Evolutionary conservation across 331 rosid genomes (phyloP).

Genomic region (Malus hybrid): DNA sequence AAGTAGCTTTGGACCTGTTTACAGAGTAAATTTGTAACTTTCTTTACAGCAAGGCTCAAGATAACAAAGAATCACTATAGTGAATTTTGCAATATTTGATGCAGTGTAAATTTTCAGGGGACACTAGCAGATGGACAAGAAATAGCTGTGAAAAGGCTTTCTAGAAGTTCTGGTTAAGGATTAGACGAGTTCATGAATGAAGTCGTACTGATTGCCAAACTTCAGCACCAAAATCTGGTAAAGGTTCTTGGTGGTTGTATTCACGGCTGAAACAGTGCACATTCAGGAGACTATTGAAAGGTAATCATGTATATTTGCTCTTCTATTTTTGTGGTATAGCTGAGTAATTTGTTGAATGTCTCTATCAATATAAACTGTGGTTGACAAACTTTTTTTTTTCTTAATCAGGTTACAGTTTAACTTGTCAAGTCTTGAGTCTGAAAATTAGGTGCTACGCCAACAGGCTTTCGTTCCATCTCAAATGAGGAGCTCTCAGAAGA

Average conservation of each 20-base stretch:
- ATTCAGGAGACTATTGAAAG: conserved; percentile 77
- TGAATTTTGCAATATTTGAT: background rate
- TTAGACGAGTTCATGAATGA: conserved; percentile 19
- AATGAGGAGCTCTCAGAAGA: conserved; percentile 75
- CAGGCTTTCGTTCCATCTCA: conserved; percentile 67
- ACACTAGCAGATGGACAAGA: conserved; percentile 17
- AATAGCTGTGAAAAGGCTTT: conserved; percentile 26
- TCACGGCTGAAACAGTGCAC: conserved; percentile 46
- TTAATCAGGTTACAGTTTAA: conserved; percentile 60
- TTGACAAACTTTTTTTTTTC: conserved; percentile 12
- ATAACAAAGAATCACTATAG: no score
- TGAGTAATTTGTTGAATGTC: background rate
- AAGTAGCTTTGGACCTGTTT: conserved; percentile 40
- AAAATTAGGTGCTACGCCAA: conserved; percentile 83
- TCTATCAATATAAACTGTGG: conserved; percentile 14
- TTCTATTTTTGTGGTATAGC: background rate
- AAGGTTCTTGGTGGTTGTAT: conserved; percentile 22
- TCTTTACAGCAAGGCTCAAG: no score
- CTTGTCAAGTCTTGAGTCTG: conserved; percentile 74
- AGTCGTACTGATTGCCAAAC: conserved; percentile 14
- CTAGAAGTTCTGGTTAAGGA: conserved; percentile 25
- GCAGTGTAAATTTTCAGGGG: conserved; percentile 10
- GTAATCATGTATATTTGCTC: conserved; percentile 17
- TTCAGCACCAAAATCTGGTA: conserved; percentile 23
- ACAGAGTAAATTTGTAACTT: conserved; percentile 15